A percentile compares a stretch with the other conserved stretches of the same genome.
phyloP scores from a whole-genome alignment of 129 eudicot species.

The Dittrichia graveolens region DNA sequence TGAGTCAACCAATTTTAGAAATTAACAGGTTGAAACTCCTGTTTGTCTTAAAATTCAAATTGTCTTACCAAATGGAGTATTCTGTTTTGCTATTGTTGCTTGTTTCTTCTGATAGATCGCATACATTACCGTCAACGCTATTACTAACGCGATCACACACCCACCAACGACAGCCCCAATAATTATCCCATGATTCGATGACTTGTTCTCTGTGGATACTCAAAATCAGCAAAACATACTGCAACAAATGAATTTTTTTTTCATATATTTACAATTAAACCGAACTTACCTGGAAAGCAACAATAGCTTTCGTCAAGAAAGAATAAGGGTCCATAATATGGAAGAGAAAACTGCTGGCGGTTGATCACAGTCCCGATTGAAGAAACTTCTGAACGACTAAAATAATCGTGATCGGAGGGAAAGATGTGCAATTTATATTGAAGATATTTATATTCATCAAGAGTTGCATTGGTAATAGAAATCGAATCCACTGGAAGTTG shows the following conservation, averaged over 20 bases:
- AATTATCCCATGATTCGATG: slow-evolving; percentile 48
- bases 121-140: slow-evolving; percentile 54
- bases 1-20: not conserved
- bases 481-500: slow-evolving; percentile 79
- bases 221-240: slow-evolving; percentile 14
- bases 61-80: slow-evolving; percentile 68
- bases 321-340: slow-evolving; percentile 59
- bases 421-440: slow-evolving; percentile 54
- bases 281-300: slow-evolving; percentile 58
- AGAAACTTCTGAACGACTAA: slow-evolving; percentile 54
- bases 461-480: slow-evolving; percentile 44
- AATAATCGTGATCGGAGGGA: slow-evolving; percentile 58
- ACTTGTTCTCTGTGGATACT: slow-evolving; percentile 40
- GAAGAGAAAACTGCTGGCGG: slow-evolving; percentile 53
- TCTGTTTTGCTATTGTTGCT: slow-evolving; percentile 50
- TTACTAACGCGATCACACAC: slow-evolving; percentile 47
- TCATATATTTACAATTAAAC: not conserved
- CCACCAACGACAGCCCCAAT: slow-evolving; percentile 69
- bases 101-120: slow-evolving; percentile 56
- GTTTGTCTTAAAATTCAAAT: not conserved
- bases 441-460: slow-evolving; percentile 53
- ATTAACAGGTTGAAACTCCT: too few species aligned
- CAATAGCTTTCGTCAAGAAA: slow-evolving; percentile 55
- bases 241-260: not conserved
- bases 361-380: slow-evolving; percentile 62